A percentile compares a stretch with the other conserved stretches of the same genome.
Evolutionary conservation across 2,329 filamentous ascomycete species (phyloP).

Genomic region (Diaporthe velutina): DNA sequence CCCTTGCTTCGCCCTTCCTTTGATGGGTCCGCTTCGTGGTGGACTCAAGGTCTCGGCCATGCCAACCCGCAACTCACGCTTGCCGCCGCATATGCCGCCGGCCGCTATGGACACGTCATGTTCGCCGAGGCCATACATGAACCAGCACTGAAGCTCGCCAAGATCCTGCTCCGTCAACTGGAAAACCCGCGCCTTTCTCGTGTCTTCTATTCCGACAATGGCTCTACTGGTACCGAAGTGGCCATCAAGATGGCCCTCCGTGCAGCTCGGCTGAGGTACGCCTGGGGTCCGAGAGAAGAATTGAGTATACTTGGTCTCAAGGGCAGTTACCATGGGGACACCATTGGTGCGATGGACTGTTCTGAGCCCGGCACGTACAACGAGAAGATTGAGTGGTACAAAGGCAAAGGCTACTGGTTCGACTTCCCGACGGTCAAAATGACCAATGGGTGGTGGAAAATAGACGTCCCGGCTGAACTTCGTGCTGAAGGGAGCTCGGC

Average conservation of each 20-base stretch:
- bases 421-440: slow-evolving; percentile 81
- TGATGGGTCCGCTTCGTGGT: slow-evolving; percentile 90
- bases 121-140: slow-evolving; percentile 85
- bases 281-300: slow-evolving; percentile 69
- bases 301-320: slow-evolving; percentile 80
- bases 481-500: background rate
- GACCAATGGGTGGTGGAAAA: slow-evolving; percentile 73
- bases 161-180: slow-evolving; percentile 70
- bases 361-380: slow-evolving; percentile 84
- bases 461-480: slow-evolving; percentile 59
- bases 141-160: slow-evolving; percentile 78
- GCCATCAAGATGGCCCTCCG: slow-evolving; percentile 87
- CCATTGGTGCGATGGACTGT: slow-evolving; percentile 89
- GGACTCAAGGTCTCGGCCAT: slow-evolving; percentile 90
- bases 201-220: slow-evolving; percentile 87
- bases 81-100: slow-evolving; percentile 83
- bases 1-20: slow-evolving; percentile 74
- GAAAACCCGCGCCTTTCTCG: slow-evolving; percentile 75
- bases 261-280: slow-evolving; percentile 75
- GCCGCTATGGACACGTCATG: slow-evolving; percentile 90
- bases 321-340: slow-evolving; percentile 89
- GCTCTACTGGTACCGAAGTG: slow-evolving; percentile 86
- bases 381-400: slow-evolving; percentile 88
- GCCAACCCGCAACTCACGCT: slow-evolving; percentile 79
- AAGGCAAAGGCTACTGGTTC: slow-evolving; percentile 84